Conservation (phyloP, 2,329 filamentous ascomycete species). For the Mycogone perniciosa region DNA sequence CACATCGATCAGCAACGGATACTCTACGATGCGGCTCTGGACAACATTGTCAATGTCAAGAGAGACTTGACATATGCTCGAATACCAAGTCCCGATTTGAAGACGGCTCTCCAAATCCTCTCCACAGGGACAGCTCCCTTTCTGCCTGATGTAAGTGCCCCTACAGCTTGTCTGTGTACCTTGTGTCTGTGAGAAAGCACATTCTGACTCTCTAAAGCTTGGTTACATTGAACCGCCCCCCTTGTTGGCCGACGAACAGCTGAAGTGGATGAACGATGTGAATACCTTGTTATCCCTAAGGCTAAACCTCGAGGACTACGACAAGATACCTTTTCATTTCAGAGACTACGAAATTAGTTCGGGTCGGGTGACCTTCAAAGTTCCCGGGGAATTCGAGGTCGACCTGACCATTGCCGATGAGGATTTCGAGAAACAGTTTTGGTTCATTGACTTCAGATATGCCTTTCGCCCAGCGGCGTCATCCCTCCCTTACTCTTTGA, state of each 20-base stretch:
- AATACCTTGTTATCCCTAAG: slow-evolving; percentile 78
- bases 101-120: slow-evolving; percentile 79
- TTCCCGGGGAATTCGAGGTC: slow-evolving; percentile 81
- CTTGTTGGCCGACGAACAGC: slow-evolving; percentile 63
- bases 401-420: slow-evolving; percentile 89
- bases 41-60: slow-evolving; percentile 65
- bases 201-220: slow-evolving; percentile 44
- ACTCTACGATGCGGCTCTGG: slow-evolving; percentile 54
- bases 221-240: slow-evolving; percentile 70
- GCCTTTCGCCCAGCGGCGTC: slow-evolving; percentile 65
- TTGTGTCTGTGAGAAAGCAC: too few relatives aligned
- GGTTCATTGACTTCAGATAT: slow-evolving; percentile 88
- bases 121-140: slow-evolving; percentile 70
- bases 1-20: slow-evolving; percentile 62
- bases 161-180: neutral
- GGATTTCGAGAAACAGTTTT: slow-evolving; percentile 76
- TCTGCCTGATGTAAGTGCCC: slow-evolving; percentile 64
- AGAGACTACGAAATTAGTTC: slow-evolving; percentile 70
- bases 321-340: slow-evolving; percentile 69
- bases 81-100: slow-evolving; percentile 83
- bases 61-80: slow-evolving; percentile 64
- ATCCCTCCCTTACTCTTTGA: slow-evolving; percentile 55
- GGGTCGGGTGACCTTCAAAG: slow-evolving; percentile 84
- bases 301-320: slow-evolving; percentile 75
- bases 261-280: slow-evolving; percentile 70